Base-by-base conservation (phyloP, 495 filamentous ascomycete genomes). In the Bryoglossum gracile region DNA sequence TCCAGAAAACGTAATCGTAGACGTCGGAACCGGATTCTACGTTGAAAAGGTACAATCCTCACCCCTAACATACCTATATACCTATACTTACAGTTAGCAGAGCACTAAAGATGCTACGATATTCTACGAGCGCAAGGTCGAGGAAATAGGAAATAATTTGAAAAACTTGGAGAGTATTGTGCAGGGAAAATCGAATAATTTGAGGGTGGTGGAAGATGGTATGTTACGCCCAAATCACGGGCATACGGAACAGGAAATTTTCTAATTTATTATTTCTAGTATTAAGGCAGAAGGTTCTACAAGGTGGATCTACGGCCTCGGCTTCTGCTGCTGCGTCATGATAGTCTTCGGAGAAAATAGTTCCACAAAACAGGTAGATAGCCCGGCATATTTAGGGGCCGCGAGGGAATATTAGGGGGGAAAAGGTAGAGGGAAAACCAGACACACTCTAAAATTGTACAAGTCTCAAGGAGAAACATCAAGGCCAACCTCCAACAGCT, bases 21-120 rank as follows among this genome's bases (percentile, higher is more conserved):
- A 98, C 70, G 84, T 98, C 14, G 92, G 92, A 13, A 98, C 92
- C 1, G 92, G 92, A 2, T 98, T 92, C 64, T 96, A 87, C 63
- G 85, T 97, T 47, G 92, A 97, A 69, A 98, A 98, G 78, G 84
- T 86, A 17, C 16, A 21, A 3, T 2, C 16, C 28, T 37, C 11
- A n/a, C n/a, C n/a, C n/a, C n/a, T n/a, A n/a, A n/a, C n/a, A n/a
- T n/a, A n/a, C n/a, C n/a, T n/a, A n/a, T n/a, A n/a, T n/a, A n/a
- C n/a, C n/a, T n/a, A n/a, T n/a, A n/a, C n/a, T n/a, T n/a, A n/a
- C n/a, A n/a, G n/a, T n/a, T n/a, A n/a, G 23, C 44, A 76, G 82
- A 82, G 77, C 13, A 73, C 82, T 3, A 76, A 77, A 38, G 86
- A 86, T 51, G 94, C 92, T 1, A 73, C 73, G 25, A 78, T 82